These are phyloP conservation scores for Physaria fendleri DNA, from an alignment of 345 rosid genomes.

Conservation along the genomic window DNA sequence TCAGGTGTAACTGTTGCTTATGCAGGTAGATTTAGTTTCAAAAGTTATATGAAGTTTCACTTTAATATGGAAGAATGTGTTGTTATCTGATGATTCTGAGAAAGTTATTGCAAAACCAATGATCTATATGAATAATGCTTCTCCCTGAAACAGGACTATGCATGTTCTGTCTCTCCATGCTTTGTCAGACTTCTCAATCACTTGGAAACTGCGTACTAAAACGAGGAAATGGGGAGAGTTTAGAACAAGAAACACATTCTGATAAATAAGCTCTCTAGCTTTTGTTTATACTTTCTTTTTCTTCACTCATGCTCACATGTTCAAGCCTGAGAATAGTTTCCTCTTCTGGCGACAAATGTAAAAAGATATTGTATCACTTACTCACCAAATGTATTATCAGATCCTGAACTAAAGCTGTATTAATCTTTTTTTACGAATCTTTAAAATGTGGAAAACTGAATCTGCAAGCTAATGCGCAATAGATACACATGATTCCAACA, in stretches of 20 bases:
- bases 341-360: not conserved
- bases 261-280: constrained; percentile 9
- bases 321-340: constrained; percentile 1
- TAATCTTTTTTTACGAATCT: too few relatives aligned
- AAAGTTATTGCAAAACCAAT: not conserved
- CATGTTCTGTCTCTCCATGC: constrained; percentile 69
- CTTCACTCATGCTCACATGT: not conserved
- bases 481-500: constrained; percentile 11
- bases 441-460: not conserved
- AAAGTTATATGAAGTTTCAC: not conserved
- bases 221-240: constrained; percentile 32
- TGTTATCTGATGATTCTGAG: constrained; percentile 1
- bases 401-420: not conserved
- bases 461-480: constrained; percentile 12
- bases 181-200: constrained; percentile 50
- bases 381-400: not conserved
- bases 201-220: constrained; percentile 33
- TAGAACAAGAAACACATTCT: constrained; percentile 18
- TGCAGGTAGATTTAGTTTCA: constrained; percentile 49
- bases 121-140: constrained; percentile 11
- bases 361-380: constrained; percentile 11
- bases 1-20: constrained; percentile 87
- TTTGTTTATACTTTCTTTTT: not conserved
- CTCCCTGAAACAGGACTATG: constrained; percentile 51
- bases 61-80: not conserved